Base-by-base conservation (phyloP, 225 moss, liverwort and hornwort species). In the Marchantia polymorpha region DNA sequence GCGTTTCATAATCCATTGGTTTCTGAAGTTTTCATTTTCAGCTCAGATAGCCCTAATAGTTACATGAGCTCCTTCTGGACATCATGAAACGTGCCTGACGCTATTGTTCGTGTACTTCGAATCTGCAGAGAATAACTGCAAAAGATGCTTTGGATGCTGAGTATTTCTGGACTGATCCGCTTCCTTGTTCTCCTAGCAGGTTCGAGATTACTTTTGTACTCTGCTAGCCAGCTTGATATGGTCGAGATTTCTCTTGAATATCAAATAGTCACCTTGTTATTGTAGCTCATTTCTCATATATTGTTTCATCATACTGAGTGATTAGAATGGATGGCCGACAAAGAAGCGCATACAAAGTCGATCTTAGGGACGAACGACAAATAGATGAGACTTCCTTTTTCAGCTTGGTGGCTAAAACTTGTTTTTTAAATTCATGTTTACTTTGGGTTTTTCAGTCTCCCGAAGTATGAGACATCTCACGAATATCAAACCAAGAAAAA, bases 61-160 rank as follows among this genome's bases (percentile, higher is more conserved):
- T 39, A 39, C 5, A 61, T 61, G n/a, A 61, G 5, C 16, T 8
- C n/a, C n/a, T 3, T 58, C 61, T 22, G 23, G 60, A 22, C 17
- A 60, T 2, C 2, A 60, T 8, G 9, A 10, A 22, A n/a, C 23
- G 12, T 67, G 67, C 7, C 29, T 67, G 5, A 67, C 16, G 30
- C 15, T 67, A 13, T 67, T 56, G 56, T 13, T 12, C 14, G 0
- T 67, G 12, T 30, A n/a, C 22, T 73, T 74, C 25, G 0, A 23
- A 12, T 79, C 73, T 87, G 80, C 92, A 94, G 96, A 90, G 96
- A 70, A 92, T 96, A 64, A 89, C 86, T 66, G 96, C 96, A 8
- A 90, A 89, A 85, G 96, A 96, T 88, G 94, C 96, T 27, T 80
- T 96, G 82, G 96, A 96, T 82, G 94, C 96, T 23, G 96, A 96